Percentiles rank a stretch among this genome's conserved stretches.
Conservation (phyloP, 345 rosid genomes). For the Corchorus olitorius region DNA sequence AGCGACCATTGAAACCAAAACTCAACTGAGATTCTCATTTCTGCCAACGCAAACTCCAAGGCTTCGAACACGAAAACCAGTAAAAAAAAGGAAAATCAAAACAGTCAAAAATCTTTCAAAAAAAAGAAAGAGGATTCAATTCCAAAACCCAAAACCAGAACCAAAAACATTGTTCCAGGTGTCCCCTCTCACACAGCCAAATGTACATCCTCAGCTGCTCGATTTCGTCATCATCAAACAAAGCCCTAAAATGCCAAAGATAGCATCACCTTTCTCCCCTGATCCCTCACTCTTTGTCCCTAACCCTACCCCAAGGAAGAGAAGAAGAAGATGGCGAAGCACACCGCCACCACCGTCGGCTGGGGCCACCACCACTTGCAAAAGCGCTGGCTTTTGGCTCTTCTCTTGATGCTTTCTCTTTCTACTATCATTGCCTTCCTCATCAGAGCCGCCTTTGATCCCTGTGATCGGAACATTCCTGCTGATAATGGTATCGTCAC, state of each 20-base stretch:
- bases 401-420: slow-evolving; percentile 45
- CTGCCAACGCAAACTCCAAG: not conserved
- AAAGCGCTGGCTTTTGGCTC: slow-evolving; percentile 39
- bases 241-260: slow-evolving; percentile 30
- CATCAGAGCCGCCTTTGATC: slow-evolving; percentile 40
- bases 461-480: slow-evolving; percentile 38
- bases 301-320: slow-evolving; percentile 2
- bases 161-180: not conserved
- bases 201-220: slow-evolving; percentile 17
- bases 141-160: not conserved
- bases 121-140: not conserved
- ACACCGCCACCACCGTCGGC: slow-evolving; percentile 27
- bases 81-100: not conserved
- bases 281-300: not conserved
- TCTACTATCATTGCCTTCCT: slow-evolving; percentile 41
- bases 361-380: slow-evolving; percentile 36
- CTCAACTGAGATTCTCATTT: too few species aligned
- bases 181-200: slow-evolving; percentile 22
- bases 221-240: not conserved
- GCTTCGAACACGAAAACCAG: not conserved
- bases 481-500: not conserved
- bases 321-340: slow-evolving; percentile 43
- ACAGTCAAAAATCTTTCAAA: not conserved
- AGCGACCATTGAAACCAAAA: too few species aligned
- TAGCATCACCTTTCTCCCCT: not conserved